Conservation (phyloP, 2,329 filamentous ascomycete genomes). For the Neofusicoccum umdonicola region DNA sequence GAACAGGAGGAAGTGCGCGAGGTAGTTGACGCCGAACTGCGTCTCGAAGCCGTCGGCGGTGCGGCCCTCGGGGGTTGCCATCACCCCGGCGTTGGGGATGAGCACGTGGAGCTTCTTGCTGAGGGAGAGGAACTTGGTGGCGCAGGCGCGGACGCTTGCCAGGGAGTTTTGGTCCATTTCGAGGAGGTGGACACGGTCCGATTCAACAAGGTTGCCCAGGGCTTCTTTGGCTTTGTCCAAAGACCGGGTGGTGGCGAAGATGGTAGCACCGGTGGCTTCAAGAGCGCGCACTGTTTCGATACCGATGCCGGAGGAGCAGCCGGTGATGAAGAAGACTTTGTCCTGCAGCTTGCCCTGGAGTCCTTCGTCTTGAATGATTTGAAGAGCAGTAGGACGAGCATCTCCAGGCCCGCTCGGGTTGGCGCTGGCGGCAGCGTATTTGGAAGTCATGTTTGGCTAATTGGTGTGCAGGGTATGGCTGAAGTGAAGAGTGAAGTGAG, state of each 20-base stretch:
- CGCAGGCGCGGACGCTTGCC: constrained; percentile 23
- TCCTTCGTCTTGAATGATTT: constrained; percentile 40
- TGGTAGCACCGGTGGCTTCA: constrained; percentile 44
- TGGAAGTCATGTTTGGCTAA: constrained; percentile 7
- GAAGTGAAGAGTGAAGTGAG: no score
- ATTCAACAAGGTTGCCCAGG: constrained; percentile 16
- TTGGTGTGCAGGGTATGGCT: no score
- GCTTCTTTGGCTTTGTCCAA: constrained; percentile 35
- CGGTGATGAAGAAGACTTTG: constrained; percentile 30
- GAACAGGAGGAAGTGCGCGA: constrained; percentile 46
- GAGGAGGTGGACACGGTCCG: constrained; percentile 33
- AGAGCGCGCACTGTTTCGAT: constrained; percentile 38
- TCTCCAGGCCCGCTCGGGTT: constrained; percentile 38
- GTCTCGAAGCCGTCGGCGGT: constrained; percentile 46
- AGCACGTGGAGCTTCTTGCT: constrained; percentile 24
- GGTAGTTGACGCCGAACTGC: constrained; percentile 47
- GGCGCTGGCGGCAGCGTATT: constrained; percentile 22
- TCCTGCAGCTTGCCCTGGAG: constrained; percentile 30
- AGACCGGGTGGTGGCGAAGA: constrained; percentile 46
- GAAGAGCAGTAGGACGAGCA: constrained; percentile 40
- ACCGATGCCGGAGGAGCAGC: constrained; percentile 30
- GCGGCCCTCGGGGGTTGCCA: constrained; percentile 8
- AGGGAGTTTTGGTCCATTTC: constrained; percentile 25
- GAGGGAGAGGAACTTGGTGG: constrained; percentile 22
- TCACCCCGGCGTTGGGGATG: constrained; percentile 27